Evolutionary conservation across 2,329 filamentous ascomycete genomes (phyloP).

Genomic region (Beauveria caledonica): DNA sequence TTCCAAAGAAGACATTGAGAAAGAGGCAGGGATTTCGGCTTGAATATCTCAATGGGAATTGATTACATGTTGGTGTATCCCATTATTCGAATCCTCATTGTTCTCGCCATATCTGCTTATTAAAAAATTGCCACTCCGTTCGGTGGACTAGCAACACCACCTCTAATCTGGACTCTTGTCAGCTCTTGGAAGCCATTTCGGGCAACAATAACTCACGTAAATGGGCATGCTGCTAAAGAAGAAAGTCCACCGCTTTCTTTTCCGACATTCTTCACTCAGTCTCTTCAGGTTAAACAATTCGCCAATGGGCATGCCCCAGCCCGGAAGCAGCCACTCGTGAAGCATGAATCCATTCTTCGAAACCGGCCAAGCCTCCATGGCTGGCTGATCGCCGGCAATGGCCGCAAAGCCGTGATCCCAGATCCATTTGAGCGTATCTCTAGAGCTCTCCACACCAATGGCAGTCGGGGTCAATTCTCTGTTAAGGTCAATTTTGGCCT

Average conservation of each 20-base stretch:
- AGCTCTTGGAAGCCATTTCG: neutral
- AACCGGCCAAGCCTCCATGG: constrained; percentile 42
- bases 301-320: constrained; percentile 44
- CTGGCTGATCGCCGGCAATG: constrained; percentile 46
- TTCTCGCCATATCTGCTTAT: neutral
- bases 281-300: constrained; percentile 39
- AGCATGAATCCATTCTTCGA: constrained; percentile 23
- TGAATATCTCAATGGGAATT: neutral
- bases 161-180: constrained; percentile 19
- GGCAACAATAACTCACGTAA: constrained; percentile 17
- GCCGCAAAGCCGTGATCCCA: constrained; percentile 49
- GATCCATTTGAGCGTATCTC: constrained; percentile 44
- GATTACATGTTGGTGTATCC: too few species aligned
- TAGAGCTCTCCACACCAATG: constrained; percentile 38
- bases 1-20: constrained; percentile 39
- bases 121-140: constrained; percentile 32
- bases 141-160: constrained; percentile 30
- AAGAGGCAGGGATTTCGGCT: constrained; percentile 25
- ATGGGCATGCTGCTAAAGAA: constrained; percentile 32
- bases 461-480: constrained; percentile 21
- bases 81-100: too few species aligned
- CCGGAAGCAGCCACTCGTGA: constrained; percentile 39
- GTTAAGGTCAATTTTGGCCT: constrained; percentile 29
- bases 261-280: constrained; percentile 26
- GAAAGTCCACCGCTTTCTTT: constrained; percentile 28